phyloP scores from a whole-genome alignment of 1,139 yeast genomes.

The Magnusiomyces tetraspermus region DNA sequence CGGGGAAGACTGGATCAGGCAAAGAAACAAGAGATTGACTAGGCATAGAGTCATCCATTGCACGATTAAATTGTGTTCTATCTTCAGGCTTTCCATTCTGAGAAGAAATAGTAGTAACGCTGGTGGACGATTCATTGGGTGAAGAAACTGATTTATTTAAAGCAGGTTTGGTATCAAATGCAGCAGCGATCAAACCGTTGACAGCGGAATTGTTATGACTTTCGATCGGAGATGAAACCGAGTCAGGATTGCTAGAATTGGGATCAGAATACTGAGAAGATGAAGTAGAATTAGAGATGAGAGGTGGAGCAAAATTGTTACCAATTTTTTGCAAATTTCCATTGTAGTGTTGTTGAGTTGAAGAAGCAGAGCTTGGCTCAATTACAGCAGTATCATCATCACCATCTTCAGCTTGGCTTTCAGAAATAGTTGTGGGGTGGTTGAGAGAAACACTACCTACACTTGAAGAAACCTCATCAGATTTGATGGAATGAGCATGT shows the following conservation, averaged over 20 bases:
- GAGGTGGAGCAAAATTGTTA: too few relatives aligned
- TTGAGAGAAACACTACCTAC: neutral
- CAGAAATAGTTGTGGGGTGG: neutral
- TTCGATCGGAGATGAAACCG: too few relatives aligned
- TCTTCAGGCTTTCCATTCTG: too few relatives aligned
- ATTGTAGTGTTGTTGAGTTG: too few relatives aligned
- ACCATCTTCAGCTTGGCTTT: neutral
- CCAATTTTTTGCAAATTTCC: too few relatives aligned
- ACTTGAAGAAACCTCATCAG: neutral
- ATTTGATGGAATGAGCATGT: neutral
- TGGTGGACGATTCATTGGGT: too few relatives aligned
- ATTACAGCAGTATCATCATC: neutral
- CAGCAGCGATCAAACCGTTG: too few relatives aligned
- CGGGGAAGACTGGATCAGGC: neutral
- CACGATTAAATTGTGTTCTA: too few relatives aligned
- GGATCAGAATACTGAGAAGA: neutral
- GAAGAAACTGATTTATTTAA: slow-evolving; percentile 14
- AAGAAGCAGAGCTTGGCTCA: neutral
- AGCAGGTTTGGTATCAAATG: too few relatives aligned
- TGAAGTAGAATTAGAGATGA: too few relatives aligned
- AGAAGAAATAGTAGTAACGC: too few relatives aligned
- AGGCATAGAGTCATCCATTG: neutral
- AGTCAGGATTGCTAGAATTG: neutral
- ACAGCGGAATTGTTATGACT: too few relatives aligned
- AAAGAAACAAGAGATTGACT: neutral